A percentile compares a stretch with the other conserved stretches of the same genome.
Evolutionary conservation across 2,329 filamentous ascomycete genomes (phyloP).

Genomic region (Aspergillus sp.): DNA sequence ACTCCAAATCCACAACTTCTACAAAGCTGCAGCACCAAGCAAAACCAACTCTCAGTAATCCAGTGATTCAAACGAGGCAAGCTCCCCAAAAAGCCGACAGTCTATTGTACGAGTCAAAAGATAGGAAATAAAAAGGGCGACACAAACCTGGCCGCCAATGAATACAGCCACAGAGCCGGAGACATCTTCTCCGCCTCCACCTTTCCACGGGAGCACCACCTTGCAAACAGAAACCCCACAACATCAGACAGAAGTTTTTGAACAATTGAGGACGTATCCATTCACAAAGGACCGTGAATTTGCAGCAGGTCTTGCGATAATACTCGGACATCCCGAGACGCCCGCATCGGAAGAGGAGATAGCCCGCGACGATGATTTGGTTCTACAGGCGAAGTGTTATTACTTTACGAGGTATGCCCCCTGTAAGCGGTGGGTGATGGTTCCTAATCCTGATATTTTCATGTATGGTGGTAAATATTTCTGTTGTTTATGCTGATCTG

Average conservation of each 20-base stretch:
- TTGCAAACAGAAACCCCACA: neutral
- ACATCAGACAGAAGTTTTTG: slow-evolving; percentile 25
- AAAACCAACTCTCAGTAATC: neutral
- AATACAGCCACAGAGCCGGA: neutral
- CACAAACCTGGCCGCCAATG: neutral
- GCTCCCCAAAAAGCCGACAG: neutral
- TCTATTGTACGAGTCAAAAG: neutral
- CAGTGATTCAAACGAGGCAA: neutral
- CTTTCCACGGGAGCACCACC: neutral
- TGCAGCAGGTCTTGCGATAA: slow-evolving; percentile 47
- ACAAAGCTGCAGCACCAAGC: neutral
- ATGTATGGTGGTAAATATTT: neutral
- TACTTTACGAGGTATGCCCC: slow-evolving; percentile 45
- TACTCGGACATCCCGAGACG: slow-evolving; percentile 43
- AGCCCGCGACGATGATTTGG: slow-evolving; percentile 40
- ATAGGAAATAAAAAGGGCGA: neutral
- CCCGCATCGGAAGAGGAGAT: slow-evolving; percentile 42
- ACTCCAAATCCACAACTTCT: neutral
- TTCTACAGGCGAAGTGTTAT: slow-evolving; percentile 49
- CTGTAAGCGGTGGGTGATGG: neutral
- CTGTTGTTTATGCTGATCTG: neutral
- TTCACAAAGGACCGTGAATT: slow-evolving; percentile 47
- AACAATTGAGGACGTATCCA: slow-evolving; percentile 38
- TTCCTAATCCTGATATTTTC: neutral
- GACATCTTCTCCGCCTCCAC: neutral